Conservation (phyloP, 495 filamentous ascomycete genomes). For the Mytilinidion resinicola region DNA sequence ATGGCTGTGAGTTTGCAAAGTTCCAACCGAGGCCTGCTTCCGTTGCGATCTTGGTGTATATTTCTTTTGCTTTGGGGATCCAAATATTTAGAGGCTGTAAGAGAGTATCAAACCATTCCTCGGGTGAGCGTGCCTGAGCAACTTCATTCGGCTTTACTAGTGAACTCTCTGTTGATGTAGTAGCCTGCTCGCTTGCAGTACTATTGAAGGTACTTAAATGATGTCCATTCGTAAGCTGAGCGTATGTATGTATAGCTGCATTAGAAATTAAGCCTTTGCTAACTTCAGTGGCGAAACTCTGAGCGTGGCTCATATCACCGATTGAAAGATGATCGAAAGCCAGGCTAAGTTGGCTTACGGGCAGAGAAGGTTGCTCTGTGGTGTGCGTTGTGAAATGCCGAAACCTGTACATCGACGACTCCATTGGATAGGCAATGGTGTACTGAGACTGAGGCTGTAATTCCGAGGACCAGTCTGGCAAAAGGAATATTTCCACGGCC, state of each 20-base stretch:
- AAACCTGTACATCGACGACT: constrained; percentile 49
- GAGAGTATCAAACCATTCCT: neutral
- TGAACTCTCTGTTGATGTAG: too few species aligned
- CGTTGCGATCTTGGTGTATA: neutral
- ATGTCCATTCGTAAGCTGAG: neutral
- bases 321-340: constrained; percentile 52
- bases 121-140: neutral
- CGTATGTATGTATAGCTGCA: neutral
- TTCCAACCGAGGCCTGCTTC: neutral
- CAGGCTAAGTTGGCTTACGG: constrained; percentile 33
- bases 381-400: constrained; percentile 32
- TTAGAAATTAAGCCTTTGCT: constrained; percentile 17
- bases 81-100: constrained; percentile 6
- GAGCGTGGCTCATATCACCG: constrained; percentile 42
- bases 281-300: constrained; percentile 35
- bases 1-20: constrained; percentile 40
- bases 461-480: neutral
- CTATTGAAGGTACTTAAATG: too few species aligned
- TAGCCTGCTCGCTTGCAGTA: neutral
- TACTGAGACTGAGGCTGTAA: neutral
- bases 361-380: constrained; percentile 15
- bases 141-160: neutral
- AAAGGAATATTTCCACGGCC: constrained; percentile 80
- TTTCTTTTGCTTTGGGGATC: neutral
- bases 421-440: constrained; percentile 20